phyloP scores from a whole-genome alignment of 2,329 filamentous ascomycete genomes.

The Aspergillus glaucus region DNA sequence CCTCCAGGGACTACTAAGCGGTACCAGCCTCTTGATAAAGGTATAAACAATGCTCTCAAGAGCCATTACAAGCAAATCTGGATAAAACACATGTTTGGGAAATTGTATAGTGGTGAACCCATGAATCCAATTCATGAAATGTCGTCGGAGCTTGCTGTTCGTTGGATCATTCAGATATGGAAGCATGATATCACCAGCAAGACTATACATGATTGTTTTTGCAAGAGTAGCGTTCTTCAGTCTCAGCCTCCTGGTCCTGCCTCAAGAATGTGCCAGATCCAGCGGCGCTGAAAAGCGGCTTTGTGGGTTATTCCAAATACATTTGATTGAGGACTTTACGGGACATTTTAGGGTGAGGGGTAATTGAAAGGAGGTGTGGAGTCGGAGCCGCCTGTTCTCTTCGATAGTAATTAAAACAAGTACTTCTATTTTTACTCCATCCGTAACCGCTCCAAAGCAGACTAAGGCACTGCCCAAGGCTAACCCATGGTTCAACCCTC shows the following conservation, averaged over 20 bases:
- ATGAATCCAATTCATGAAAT: not conserved
- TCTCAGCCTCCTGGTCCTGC: not conserved
- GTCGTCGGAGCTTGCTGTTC: not conserved
- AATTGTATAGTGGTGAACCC: not conserved
- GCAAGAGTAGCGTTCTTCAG: not conserved
- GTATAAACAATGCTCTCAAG: not conserved
- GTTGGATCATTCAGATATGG: not conserved
- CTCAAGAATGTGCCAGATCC: not conserved
- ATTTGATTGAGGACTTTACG: not conserved
- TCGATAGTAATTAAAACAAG: too few species aligned
- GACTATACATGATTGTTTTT: not conserved
- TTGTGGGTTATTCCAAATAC: not conserved
- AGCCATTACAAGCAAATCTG: not conserved
- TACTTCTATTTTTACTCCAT: too few species aligned
- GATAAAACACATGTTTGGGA: not conserved
- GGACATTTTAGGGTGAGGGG: too few species aligned
- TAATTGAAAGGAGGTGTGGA: too few species aligned
- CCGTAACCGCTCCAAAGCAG: too few species aligned
- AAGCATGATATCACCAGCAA: not conserved
- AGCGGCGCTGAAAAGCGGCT: not conserved
- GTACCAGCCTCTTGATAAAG: not conserved
- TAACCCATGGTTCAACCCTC: too few species aligned
- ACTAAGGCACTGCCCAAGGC: too few species aligned
- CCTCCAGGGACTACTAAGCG: not conserved
- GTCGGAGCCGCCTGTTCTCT: too few species aligned